Conservation (phyloP, 441 rosid genomes). For the Euphorbia corollata region DNA sequence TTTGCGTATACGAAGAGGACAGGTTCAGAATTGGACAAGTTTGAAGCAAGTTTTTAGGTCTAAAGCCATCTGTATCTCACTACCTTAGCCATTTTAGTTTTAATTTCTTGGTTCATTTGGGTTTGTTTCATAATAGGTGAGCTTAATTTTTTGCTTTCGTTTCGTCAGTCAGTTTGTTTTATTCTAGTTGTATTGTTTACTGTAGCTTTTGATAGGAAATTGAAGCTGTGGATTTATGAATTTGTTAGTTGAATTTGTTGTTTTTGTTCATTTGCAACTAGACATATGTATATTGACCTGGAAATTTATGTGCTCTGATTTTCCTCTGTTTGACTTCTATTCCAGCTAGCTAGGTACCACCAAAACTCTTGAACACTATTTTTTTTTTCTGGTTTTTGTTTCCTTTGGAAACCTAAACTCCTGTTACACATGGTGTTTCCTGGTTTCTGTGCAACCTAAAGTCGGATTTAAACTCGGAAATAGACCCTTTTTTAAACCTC, state of each 20-base stretch:
- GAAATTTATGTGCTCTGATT: not conserved
- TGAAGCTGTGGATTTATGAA: not conserved
- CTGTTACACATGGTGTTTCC: not conserved
- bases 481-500: no score
- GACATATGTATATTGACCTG: not conserved
- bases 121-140: constrained; percentile 1
- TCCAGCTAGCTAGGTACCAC: not conserved
- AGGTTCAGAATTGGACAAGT: constrained; percentile 32
- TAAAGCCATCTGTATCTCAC: constrained; percentile 17
- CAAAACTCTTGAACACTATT: not conserved
- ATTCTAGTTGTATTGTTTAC: not conserved
- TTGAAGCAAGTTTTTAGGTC: constrained; percentile 20
- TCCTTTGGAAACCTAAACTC: not conserved
- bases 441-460: no score
- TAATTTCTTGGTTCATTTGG: constrained; percentile 16
- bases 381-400: not conserved
- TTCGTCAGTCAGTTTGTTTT: not conserved
- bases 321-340: not conserved
- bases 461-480: no score
- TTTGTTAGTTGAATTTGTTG: constrained; percentile 9
- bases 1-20: constrained; percentile 29
- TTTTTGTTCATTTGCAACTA: not conserved
- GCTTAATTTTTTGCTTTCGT: not conserved
- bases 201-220: constrained; percentile 3
- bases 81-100: constrained; percentile 6